phyloP scores from a whole-genome alignment of 164 flowering plant genomes.

The Liriodendron chinense region DNA sequence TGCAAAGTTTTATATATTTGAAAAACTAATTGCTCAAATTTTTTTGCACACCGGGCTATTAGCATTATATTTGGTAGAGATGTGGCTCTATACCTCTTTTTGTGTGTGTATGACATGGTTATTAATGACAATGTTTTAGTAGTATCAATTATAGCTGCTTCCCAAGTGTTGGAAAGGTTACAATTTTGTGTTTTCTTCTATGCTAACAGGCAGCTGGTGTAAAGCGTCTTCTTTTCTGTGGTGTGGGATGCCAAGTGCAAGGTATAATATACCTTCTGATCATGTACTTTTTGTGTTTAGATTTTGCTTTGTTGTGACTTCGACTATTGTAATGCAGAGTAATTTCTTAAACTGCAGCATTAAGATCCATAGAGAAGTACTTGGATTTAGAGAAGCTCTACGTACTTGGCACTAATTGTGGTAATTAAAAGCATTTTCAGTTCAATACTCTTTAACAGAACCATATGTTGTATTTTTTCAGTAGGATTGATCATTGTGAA shows the following conservation, averaged over 20 bases:
- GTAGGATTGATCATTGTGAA: neutral
- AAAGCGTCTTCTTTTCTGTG: conserved; percentile 95
- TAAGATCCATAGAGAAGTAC: conserved; percentile 89
- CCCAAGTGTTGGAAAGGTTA: neutral
- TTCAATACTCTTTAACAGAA: conserved; percentile 1
- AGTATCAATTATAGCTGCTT: neutral
- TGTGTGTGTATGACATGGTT: neutral
- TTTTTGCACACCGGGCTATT: too few relatives aligned
- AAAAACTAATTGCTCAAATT: too few relatives aligned
- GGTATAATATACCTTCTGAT: conserved; percentile 37
- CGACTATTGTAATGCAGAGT: conserved; percentile 70
- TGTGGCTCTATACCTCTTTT: too few relatives aligned
- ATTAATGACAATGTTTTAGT: neutral
- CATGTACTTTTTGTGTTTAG: conserved; percentile 7
- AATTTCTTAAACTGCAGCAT: conserved; percentile 89
- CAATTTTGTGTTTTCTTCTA: neutral
- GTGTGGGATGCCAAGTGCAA: conserved; percentile 99
- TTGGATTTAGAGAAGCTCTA: conserved; percentile 94
- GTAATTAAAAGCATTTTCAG: conserved; percentile 33
- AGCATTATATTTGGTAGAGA: too few relatives aligned
- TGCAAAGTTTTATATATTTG: too few relatives aligned
- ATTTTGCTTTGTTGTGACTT: conserved; percentile 45
- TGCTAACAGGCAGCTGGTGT: conserved; percentile 84
- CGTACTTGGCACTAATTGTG: conserved; percentile 96
- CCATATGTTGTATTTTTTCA: neutral